Evolutionary conservation across 116 monocot genomes (phyloP).

Genomic region (Iris pallida): DNA sequence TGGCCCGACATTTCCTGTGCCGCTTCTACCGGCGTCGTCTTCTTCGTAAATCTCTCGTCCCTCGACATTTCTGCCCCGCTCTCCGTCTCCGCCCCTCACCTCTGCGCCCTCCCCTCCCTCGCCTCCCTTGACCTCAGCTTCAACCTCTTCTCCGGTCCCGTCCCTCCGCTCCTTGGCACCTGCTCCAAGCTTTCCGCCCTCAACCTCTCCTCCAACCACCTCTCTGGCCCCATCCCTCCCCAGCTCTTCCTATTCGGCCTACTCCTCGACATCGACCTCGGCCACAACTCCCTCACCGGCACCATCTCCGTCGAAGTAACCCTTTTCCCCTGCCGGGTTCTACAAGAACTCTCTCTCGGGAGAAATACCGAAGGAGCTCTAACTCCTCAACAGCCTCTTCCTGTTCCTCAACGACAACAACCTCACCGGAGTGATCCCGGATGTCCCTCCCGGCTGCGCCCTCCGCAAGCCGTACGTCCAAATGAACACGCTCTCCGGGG

Average conservation of each 20-base stretch:
- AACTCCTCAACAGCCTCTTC: not conserved
- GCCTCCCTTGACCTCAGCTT: constrained; percentile 19
- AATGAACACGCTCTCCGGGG: constrained; percentile 37
- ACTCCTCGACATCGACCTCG: constrained; percentile 25
- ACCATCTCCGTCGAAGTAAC: constrained; percentile 39
- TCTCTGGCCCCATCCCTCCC: constrained; percentile 47
- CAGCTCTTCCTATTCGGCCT: constrained; percentile 10
- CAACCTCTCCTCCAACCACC: constrained; percentile 34
- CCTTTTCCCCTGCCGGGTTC: constrained; percentile 34
- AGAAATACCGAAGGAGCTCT: constrained; percentile 25
- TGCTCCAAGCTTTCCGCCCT: constrained; percentile 21
- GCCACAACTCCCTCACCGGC: constrained; percentile 41
- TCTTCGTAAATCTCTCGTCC: constrained; percentile 25
- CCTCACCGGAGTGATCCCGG: too few relatives aligned
- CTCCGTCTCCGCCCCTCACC: constrained; percentile 18
- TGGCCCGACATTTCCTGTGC: constrained; percentile 42
- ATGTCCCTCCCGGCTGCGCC: too few relatives aligned
- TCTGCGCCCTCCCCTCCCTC: constrained; percentile 23
- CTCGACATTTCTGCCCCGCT: constrained; percentile 21
- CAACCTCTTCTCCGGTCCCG: constrained; percentile 34
- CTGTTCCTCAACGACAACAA: too few relatives aligned
- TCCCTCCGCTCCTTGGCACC: constrained; percentile 33
- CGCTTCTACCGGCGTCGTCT: constrained; percentile 4
- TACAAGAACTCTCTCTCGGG: constrained; percentile 54
- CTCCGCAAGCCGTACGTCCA: not conserved